phyloP scores from a whole-genome alignment of 495 filamentous ascomycete species.

The Articulospora tetracladia region DNA sequence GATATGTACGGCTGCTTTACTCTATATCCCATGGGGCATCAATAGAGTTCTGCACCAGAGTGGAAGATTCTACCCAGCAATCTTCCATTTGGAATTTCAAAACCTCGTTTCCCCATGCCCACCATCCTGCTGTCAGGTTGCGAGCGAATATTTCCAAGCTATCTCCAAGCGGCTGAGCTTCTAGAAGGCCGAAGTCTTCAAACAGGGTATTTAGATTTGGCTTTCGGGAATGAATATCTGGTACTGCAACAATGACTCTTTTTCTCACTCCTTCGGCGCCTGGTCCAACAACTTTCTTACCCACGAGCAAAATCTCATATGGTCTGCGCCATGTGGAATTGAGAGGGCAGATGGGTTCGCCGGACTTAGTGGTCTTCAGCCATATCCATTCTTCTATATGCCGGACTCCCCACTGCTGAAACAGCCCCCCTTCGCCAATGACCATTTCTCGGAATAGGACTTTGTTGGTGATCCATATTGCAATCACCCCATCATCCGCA shows the following conservation, averaged over 20 bases:
- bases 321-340: slow-evolving; percentile 74
- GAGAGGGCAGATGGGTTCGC: slow-evolving; percentile 67
- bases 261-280: slow-evolving; percentile 10
- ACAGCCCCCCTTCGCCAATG: slow-evolving; percentile 46
- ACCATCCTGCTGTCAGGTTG: slow-evolving; percentile 83
- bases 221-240: slow-evolving; percentile 90
- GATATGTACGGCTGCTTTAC: not conserved
- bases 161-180: slow-evolving; percentile 40
- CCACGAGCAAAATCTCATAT: slow-evolving; percentile 81
- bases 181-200: slow-evolving; percentile 29
- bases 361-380: slow-evolving; percentile 73
- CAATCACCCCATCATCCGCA: slow-evolving; percentile 52
- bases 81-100: slow-evolving; percentile 71
- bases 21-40: not conserved
- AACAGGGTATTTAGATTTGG: slow-evolving; percentile 52
- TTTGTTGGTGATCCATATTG: slow-evolving; percentile 89
- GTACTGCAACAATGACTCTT: slow-evolving; percentile 63
- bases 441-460: slow-evolving; percentile 53
- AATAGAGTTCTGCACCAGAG: not conserved
- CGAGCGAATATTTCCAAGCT: slow-evolving; percentile 87
- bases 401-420: slow-evolving; percentile 60
- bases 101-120: slow-evolving; percentile 83
- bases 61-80: slow-evolving; percentile 51
- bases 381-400: slow-evolving; percentile 84
- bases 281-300: slow-evolving; percentile 25